phyloP scores from a whole-genome alignment of 768 basidiomycete species.

The Goffeauzyma gilvescens region DNA sequence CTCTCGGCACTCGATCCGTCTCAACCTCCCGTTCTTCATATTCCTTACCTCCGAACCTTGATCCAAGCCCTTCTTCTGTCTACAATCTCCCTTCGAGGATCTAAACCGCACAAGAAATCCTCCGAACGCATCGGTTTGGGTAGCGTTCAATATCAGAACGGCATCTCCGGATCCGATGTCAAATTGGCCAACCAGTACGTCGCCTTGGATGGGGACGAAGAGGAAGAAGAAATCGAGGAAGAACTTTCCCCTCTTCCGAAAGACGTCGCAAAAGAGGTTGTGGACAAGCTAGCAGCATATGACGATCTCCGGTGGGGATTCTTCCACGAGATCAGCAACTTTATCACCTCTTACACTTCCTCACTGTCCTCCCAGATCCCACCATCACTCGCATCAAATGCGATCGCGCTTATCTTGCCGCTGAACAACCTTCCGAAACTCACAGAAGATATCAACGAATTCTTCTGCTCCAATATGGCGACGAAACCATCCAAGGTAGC shows the following conservation, averaged over 20 bases:
- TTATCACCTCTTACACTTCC: background rate
- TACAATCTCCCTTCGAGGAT: slow-evolving; percentile 19
- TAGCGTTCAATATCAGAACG: background rate
- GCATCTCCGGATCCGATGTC: background rate
- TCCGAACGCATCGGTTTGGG: background rate
- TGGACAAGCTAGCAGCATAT: slow-evolving; percentile 26
- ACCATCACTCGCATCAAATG: slow-evolving; percentile 7
- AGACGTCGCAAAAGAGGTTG: slow-evolving; percentile 21
- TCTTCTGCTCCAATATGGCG: slow-evolving; percentile 21
- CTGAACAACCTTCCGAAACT: slow-evolving; percentile 25
- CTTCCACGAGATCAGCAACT: slow-evolving; percentile 18
- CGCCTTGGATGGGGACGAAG: background rate
- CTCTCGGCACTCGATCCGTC: slow-evolving; percentile 8
- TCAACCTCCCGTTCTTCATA: slow-evolving; percentile 14
- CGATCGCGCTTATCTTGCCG: slow-evolving; percentile 21
- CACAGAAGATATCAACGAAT: slow-evolving; percentile 27
- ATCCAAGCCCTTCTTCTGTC: slow-evolving; percentile 6
- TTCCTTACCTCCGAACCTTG: slow-evolving; percentile 14
- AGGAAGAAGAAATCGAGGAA: slow-evolving; percentile 9
- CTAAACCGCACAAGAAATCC: slow-evolving; percentile 1
- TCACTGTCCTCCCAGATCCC: background rate
- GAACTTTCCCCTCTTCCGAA: slow-evolving; percentile 18
- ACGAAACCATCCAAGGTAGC: slow-evolving; percentile 11
- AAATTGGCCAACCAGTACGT: slow-evolving; percentile 16
- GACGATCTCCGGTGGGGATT: slow-evolving; percentile 30